These are phyloP conservation scores for Cyberlindnera xylosilytica DNA, from an alignment of 805 yeast genomes.

Conservation along the genomic window DNA sequence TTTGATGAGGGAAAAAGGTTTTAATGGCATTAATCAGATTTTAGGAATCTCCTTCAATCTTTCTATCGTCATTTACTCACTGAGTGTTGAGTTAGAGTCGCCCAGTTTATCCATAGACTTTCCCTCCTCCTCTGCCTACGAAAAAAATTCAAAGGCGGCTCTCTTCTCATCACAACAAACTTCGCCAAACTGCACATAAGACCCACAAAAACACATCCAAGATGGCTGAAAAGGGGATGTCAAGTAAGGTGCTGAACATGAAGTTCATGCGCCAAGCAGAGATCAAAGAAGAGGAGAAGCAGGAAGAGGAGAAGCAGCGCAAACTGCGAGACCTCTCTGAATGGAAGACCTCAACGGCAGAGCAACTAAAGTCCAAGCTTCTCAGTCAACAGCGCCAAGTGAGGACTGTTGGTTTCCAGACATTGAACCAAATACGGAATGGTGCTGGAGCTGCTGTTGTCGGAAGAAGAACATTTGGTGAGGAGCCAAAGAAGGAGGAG, in stretches of 20 bases:
- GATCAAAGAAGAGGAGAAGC: conserved; percentile 30
- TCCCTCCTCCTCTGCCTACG: no score
- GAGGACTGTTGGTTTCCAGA: conserved; percentile 39
- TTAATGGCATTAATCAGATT: no score
- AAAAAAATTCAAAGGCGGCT: not conserved
- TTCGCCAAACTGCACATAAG: not conserved
- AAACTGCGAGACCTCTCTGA: conserved; percentile 42
- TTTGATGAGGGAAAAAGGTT: no score
- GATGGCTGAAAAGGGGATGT: conserved; percentile 32
- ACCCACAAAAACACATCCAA: not conserved
- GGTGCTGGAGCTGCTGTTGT: conserved; percentile 10
- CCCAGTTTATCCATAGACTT: no score
- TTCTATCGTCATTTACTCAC: no score
- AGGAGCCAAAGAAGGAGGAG: conserved; percentile 19
- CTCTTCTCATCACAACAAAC: not conserved
- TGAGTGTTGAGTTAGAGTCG: no score
- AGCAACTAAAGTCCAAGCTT: conserved; percentile 27
- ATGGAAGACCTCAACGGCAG: conserved; percentile 28
- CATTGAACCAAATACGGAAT: conserved; percentile 31
- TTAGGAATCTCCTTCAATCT: no score
- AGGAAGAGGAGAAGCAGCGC: conserved; percentile 33
- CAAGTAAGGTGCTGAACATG: conserved; percentile 81
- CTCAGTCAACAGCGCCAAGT: conserved; percentile 29
- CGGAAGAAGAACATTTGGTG: conserved; percentile 32
- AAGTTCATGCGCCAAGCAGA: conserved; percentile 59